Percentiles rank a stretch among this genome's conserved stretches.
Evolutionary conservation across 805 yeast genomes (phyloP).

Genomic region (Zygosaccharomyces pseudorouxii): DNA sequence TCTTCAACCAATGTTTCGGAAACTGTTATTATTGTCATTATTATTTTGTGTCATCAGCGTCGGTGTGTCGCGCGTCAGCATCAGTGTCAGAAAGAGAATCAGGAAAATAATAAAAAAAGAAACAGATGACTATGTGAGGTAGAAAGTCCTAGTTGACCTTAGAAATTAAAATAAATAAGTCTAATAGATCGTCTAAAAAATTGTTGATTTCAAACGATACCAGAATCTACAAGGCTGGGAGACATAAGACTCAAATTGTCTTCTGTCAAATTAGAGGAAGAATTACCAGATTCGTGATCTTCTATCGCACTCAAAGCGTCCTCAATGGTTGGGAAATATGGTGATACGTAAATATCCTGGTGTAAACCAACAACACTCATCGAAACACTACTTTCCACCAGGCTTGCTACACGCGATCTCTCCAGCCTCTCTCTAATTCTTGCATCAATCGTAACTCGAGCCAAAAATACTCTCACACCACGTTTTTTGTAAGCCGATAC

Average conservation of each 20-base stretch:
- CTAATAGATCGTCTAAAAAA: neutral
- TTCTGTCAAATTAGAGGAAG: conserved; percentile 2
- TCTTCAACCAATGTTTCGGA: neutral
- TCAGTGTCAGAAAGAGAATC: neutral
- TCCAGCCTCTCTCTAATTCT: conserved; percentile 47
- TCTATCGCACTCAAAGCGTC: conserved; percentile 51
- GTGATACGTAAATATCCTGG: conserved; percentile 27
- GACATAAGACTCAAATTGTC: conserved; percentile 15
- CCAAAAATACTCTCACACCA: conserved; percentile 53
- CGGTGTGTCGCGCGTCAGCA: neutral
- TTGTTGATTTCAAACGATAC: conserved; percentile 8
- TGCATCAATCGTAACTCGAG: conserved; percentile 50
- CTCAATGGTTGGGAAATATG: conserved; percentile 48
- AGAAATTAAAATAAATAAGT: neutral
- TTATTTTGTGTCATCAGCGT: conserved; percentile 1
- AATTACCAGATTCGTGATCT: conserved; percentile 25
- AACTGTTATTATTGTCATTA: neutral
- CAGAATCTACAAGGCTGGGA: conserved; percentile 11
- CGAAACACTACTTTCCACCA: conserved; percentile 31
- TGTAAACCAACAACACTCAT: neutral
- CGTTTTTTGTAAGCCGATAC: conserved; percentile 50
- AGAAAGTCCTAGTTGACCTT: too few species aligned
- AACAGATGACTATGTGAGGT: neutral
- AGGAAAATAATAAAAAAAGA: neutral
- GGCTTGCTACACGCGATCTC: conserved; percentile 50